Evolutionary conservation across 352 stramenopile genomes (phyloP), one percentile per base, ranked within the genome.

Genomic region (Phytophthora sp.): DNA sequence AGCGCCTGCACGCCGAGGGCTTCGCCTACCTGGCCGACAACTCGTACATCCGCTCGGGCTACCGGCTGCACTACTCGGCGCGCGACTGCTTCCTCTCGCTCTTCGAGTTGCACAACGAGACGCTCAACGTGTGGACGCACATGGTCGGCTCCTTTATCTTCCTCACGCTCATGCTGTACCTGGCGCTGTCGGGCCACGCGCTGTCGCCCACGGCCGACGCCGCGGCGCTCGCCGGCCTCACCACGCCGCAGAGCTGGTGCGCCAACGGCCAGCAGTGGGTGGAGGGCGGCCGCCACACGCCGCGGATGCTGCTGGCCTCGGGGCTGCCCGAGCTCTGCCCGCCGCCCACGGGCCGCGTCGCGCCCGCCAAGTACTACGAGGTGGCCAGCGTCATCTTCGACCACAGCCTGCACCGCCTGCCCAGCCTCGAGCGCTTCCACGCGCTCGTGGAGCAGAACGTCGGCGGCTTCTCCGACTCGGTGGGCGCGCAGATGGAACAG

Each of bases 51-150:
- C 84, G 78, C 49, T 89, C 82, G 38, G 84, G 86, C 23, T 96
- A 96, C 55, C 85, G 88, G 0, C 72, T 96, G 24, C 79, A 94
- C 74, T 96, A 96, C 82, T 89, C 82, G 28, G 69, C 79, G 18
- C 73, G 69, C 31, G 82, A 94, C 64, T 96, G 88, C 54, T 79
- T 94, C 50, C 37, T 79, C 26, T 93, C 82, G 49, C 73, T 96
- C 60, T 94, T 96, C 52, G 79, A 94, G 72, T 73, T 95, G 56
- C 88, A 96, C 74, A 96, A 96, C 57, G 88, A 96, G 64, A 96
- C 88, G 46, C 76, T 92, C 39, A 96, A 96, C 60, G 84, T 96
- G 18, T 96, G 88, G 88, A 95, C 84, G 53, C 88, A 96, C 63
- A 89, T 94, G 44, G 72, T 94, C 18, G 88, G 88, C 34, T 93